Percentiles rank a stretch among this genome's conserved stretches.
phyloP scores from a whole-genome alignment of 2,329 filamentous ascomycete genomes.

The Fusarium sp. region DNA sequence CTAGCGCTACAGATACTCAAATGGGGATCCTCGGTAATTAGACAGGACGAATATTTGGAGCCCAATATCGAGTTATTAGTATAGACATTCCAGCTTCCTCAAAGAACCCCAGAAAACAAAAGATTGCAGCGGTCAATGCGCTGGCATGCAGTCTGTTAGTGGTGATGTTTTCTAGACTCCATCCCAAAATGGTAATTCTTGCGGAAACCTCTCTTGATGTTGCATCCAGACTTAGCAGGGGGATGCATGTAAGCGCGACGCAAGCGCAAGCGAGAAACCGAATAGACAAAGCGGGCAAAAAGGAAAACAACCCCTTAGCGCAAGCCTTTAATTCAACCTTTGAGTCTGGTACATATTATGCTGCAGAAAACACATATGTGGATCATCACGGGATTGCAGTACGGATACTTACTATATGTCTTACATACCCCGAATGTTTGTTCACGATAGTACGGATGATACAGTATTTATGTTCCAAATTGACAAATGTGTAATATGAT shows the following conservation, averaged over 20 bases:
- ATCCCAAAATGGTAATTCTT: conserved; percentile 37
- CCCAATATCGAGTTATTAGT: neutral
- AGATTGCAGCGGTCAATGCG: conserved; percentile 2
- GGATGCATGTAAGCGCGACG: conserved; percentile 22
- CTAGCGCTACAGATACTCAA: conserved; percentile 11
- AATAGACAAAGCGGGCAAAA: neutral
- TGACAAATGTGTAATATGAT: conserved; percentile 14
- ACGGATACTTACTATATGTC: neutral
- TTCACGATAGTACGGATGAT: neutral
- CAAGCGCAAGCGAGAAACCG: neutral
- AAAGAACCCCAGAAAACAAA: neutral
- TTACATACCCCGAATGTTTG: neutral
- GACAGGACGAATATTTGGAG: neutral
- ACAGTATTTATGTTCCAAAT: neutral
- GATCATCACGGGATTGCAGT: neutral
- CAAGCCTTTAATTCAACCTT: neutral
- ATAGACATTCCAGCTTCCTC: neutral
- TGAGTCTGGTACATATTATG: neutral
- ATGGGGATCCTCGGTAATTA: neutral
- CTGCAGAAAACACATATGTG: neutral
- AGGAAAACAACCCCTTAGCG: neutral
- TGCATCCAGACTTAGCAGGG: conserved; percentile 11
- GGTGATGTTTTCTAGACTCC: conserved; percentile 2
- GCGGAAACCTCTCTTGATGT: conserved; percentile 21
- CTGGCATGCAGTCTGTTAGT: neutral